Base-by-base conservation (phyloP, 164 flowering plant species). In the Umbellularia californica region DNA sequence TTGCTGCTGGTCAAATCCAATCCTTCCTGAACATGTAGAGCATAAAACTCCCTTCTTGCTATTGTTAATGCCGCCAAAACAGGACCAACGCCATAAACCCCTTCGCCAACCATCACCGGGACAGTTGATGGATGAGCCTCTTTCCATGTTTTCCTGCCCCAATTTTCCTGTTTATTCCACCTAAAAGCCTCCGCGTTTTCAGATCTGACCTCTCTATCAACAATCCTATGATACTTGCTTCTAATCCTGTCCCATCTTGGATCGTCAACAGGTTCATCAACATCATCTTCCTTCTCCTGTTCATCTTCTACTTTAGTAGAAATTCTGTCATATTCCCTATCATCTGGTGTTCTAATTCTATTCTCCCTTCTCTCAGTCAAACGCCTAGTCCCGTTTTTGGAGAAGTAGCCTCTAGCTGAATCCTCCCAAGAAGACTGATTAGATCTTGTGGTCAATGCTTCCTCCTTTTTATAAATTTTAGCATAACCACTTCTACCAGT, bases 61-160 rank as follows among this genome's bases (percentile, higher is more conserved):
- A 90, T 89, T 0, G 93, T 89, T 63, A 96, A 77, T 50, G 99
- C 95, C 65, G 99, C 99, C 77, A 96, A 83, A 79, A 94, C 93
- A 28, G 99, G 98, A 70, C 97, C 94, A 2, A 96, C 93, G 10
- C 99, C 99, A 80, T 94, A 96, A 30, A 96, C 71, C 50, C 86
- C 95, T 83, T 96, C 97, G 35, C 99, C 97, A 47, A 82, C 78
- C 85, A 96, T 87, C 82, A 78, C 89, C 3, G 97, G 99, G 24
- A 88, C 28, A 19, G 82, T 87, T 1, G 99, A 93, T 74, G 83
- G 89, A 12, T 83, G 82, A 27, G 93, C 95, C 67, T 96, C 98
- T 76, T 84, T 89, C 93, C 87, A 88, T 50, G 91, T 89, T 80
- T 87, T 90, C 73, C 79, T 85, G 63, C 97, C 98, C 94, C 95